Conservation (phyloP, 2,329 filamentous ascomycete genomes). For the Clonostachys rhizophaga region DNA sequence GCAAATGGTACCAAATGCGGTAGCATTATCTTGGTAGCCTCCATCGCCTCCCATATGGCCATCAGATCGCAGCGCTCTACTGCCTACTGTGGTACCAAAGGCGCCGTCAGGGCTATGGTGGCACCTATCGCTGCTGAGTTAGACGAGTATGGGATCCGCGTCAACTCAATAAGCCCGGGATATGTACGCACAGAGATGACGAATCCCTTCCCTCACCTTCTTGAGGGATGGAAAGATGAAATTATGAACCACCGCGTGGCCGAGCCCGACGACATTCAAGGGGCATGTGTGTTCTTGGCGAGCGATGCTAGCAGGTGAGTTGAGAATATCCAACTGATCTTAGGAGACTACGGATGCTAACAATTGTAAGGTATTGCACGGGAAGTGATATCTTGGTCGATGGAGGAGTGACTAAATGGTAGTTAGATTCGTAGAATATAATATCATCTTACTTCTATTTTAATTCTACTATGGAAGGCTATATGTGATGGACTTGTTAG, state of each 20-base stretch:
- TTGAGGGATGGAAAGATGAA: conserved; percentile 42
- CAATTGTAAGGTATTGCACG: conserved; percentile 21
- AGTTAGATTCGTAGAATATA: too few species aligned
- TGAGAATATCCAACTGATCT: not conserved
- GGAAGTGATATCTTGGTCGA: conserved; percentile 39
- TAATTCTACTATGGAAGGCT: not conserved
- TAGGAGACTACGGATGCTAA: not conserved
- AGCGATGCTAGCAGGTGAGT: conserved; percentile 40
- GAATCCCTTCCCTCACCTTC: conserved; percentile 34
- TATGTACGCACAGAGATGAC: conserved; percentile 38
- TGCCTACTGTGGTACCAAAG: conserved; percentile 16
- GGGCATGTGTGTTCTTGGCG: conserved; percentile 40
- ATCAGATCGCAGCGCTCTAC: conserved; percentile 40
- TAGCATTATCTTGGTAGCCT: conserved; percentile 47
- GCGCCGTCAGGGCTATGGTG: conserved; percentile 15
- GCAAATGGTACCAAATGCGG: conserved; percentile 41
- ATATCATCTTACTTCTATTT: not conserved
- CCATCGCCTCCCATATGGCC: conserved; percentile 46
- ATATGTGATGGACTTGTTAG: not conserved
- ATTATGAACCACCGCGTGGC: conserved; percentile 41
- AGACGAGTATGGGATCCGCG: conserved; percentile 32
- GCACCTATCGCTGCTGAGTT: conserved; percentile 15
- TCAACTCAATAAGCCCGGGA: conserved; percentile 41
- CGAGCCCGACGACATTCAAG: conserved; percentile 43
- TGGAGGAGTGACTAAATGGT: conserved; percentile 35